Conservation (phyloP, 768 basidiomycete species). For the Russula olivacea region DNA sequence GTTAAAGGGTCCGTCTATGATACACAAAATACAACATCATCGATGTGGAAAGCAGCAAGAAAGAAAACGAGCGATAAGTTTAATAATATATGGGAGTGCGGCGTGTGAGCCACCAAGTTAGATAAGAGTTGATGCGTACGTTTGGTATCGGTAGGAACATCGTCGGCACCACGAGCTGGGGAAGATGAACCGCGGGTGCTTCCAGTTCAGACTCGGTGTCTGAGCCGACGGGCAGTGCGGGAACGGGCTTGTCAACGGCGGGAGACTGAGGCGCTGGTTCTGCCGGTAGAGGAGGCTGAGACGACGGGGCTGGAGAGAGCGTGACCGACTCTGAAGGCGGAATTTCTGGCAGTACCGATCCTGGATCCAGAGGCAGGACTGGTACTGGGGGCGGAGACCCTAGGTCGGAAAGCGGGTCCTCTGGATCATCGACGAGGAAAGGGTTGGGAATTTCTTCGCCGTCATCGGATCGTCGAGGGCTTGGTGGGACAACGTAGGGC, state of each 20-base stretch:
- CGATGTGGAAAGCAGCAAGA: neutral
- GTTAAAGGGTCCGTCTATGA: slow-evolving; percentile 75
- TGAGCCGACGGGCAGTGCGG: slow-evolving; percentile 33
- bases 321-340: slow-evolving; percentile 42
- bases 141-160: slow-evolving; percentile 89
- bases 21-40: slow-evolving; percentile 23
- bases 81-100: slow-evolving; percentile 36
- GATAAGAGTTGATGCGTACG: slow-evolving; percentile 59
- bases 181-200: slow-evolving; percentile 55
- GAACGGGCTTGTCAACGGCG: slow-evolving; percentile 53
- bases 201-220: slow-evolving; percentile 45
- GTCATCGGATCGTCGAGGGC: neutral
- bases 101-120: slow-evolving; percentile 59
- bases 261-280: slow-evolving; percentile 25
- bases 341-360: slow-evolving; percentile 28
- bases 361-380: slow-evolving; percentile 20
- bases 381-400: slow-evolving; percentile 20
- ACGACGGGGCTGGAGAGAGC: slow-evolving; percentile 25
- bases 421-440: slow-evolving; percentile 55
- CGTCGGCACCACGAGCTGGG: slow-evolving; percentile 61
- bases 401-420: slow-evolving; percentile 32
- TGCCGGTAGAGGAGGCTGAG: slow-evolving; percentile 25
- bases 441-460: slow-evolving; percentile 40
- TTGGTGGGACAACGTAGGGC: neutral
- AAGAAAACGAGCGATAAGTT: slow-evolving; percentile 6